Evolutionary conservation across 345 rosid genomes (phyloP), one percentile per base, ranked within the genome.

Genomic region (Trapa incisa): DNA sequence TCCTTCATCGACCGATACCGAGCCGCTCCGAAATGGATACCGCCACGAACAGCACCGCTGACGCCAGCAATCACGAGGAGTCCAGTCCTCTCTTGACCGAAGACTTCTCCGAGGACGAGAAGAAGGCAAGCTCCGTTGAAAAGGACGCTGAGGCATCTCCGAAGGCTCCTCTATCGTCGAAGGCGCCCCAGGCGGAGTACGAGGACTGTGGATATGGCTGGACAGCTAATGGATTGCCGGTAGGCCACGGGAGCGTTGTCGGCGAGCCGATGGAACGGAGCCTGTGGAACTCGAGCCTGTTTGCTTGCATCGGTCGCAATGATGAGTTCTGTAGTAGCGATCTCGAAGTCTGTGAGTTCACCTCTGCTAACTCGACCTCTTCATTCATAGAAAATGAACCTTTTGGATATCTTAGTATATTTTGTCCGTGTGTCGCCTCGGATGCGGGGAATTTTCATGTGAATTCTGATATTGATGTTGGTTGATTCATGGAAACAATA

Each of bases 291-390:
- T 88, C 98, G 14, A 37, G 85, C 78, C 78, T 88, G 50, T 78
- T 80, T 39, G 70, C 91, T 64, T 93, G 97, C 70, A 82, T 93
- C 37, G 98, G 96, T 32, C 92, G 89, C 38, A 87, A 86, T 74
- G 98, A 93, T 65, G 94, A 90, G 63, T 90, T 93, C 77, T 90
- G 97, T 72, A 83, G 98, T 86, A 93, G 98, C 91, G 98, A 93
- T 78, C 81, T 93, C 68, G 97, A 93, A 90, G 97, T 90, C 83
- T 93, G 97, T 93, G 75, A 88, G 98, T 87, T 32, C 37, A 54
- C 43, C 11, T 65, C 36, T 39, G 43, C 37, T 42, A 48, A 22
- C 1, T 63, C 41, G 47, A n/a, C 32, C 47, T 67, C 61, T 54
- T 41, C 47, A 48, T 11, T 11, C 38, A 58, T 58, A 4, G 57